These are phyloP conservation scores for Suillus spraguei DNA, from an alignment of 768 basidiomycete genomes.

Conservation along the genomic window DNA sequence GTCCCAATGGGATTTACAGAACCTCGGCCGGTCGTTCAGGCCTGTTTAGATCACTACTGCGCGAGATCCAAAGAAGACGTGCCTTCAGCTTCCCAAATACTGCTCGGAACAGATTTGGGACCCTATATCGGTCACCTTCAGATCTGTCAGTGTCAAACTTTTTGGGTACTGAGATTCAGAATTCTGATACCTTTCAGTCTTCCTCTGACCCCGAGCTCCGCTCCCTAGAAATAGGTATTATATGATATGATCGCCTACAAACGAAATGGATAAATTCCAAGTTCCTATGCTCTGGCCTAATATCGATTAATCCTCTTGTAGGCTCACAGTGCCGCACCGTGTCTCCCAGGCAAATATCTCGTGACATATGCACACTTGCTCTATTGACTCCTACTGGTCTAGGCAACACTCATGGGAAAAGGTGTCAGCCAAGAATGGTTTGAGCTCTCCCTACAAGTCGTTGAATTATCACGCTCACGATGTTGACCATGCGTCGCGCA, in stretches of 20 bases:
- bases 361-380: slow-evolving; percentile 34
- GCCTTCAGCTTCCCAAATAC: slow-evolving; percentile 27
- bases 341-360: slow-evolving; percentile 22
- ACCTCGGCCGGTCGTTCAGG: slow-evolving; percentile 21
- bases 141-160: slow-evolving; percentile 35
- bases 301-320: slow-evolving; percentile 30
- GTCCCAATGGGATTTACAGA: slow-evolving; percentile 28
- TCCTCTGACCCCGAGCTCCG: slow-evolving; percentile 43
- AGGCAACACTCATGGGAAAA: slow-evolving; percentile 39
- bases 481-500: slow-evolving; percentile 26
- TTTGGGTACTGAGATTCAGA: slow-evolving; percentile 36
- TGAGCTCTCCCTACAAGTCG: slow-evolving; percentile 37
- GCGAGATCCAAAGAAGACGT: slow-evolving; percentile 29
- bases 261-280: slow-evolving; percentile 39
- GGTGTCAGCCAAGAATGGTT: slow-evolving; percentile 40
- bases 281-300: slow-evolving; percentile 33
- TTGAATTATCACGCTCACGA: slow-evolving; percentile 35
- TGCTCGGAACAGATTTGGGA: slow-evolving; percentile 28
- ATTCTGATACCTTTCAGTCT: slow-evolving; percentile 40
- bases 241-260: slow-evolving; percentile 37
- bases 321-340: slow-evolving; percentile 25
- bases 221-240: slow-evolving; percentile 43
- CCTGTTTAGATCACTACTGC: slow-evolving; percentile 19
- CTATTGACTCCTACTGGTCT: slow-evolving; percentile 31
- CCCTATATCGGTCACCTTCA: slow-evolving; percentile 36